These are phyloP conservation scores for Bidens hawaiensis DNA, from an alignment of 140 eudicot genomes.

Conservation along the genomic window DNA sequence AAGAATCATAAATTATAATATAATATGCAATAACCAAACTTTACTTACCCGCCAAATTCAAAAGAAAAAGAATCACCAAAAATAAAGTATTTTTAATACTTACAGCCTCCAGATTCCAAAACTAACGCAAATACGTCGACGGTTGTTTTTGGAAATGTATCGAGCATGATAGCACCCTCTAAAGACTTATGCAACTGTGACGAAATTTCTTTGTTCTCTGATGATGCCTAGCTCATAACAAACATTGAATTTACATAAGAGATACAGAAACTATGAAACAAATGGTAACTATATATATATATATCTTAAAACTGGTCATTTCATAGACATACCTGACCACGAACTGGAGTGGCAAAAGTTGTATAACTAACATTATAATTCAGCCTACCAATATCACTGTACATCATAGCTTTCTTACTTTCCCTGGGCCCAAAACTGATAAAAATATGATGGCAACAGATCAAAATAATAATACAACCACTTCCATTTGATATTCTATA, in stretches of 20 bases:
- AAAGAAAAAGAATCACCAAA: neutral
- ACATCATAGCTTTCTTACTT: conserved; percentile 97
- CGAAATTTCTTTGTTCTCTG: conserved; percentile 75
- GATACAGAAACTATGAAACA: neutral
- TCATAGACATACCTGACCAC: conserved; percentile 62
- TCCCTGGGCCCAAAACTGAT: conserved; percentile 96
- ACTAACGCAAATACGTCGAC: conserved; percentile 96
- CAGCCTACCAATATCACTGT: conserved; percentile 81
- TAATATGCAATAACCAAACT: neutral
- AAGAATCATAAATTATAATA: neutral
- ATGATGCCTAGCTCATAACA: conserved; percentile 44
- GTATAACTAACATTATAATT: conserved; percentile 91
- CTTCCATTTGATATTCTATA: neutral
- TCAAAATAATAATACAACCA: conserved; percentile 2
- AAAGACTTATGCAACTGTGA: conserved; percentile 86
- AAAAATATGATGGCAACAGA: neutral
- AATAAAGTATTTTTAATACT: conserved; percentile 5
- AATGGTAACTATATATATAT: neutral
- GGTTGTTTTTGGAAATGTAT: conserved; percentile 87
- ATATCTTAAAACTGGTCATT: neutral
- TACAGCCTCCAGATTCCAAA: conserved; percentile 95
- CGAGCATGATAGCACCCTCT: conserved; percentile 87
- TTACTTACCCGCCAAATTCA: neutral
- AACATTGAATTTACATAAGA: neutral
- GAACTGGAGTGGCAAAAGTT: conserved; percentile 72